These are phyloP conservation scores for Aspergillus bridgeri DNA, from an alignment of 495 filamentous ascomycete genomes.

Conservation along the genomic window DNA sequence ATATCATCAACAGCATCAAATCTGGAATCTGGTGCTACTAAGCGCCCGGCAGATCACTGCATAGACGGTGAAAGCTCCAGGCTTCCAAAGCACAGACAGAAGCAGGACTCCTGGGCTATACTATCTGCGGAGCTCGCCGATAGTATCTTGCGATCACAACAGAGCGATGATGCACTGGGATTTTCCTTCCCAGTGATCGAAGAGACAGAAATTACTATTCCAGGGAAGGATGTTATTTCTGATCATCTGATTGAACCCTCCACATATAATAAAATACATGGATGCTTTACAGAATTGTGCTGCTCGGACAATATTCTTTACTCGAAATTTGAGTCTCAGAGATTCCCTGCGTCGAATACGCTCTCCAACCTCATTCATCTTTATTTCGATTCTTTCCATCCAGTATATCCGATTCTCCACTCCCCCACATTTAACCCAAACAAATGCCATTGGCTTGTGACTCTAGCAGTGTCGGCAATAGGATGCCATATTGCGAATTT, in stretches of 20 bases:
- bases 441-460: conserved; percentile 41
- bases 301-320: conserved; percentile 33
- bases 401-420: conserved; percentile 47
- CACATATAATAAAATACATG: conserved; percentile 35
- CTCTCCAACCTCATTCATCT: conserved; percentile 32
- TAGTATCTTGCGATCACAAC: conserved; percentile 9
- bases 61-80: conserved; percentile 35
- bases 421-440: conserved; percentile 37
- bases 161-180: conserved; percentile 8
- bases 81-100: conserved; percentile 30
- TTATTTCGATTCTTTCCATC: conserved; percentile 41
- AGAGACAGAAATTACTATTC: conserved; percentile 12
- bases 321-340: conserved; percentile 31
- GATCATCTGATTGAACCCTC: conserved; percentile 24
- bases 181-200: conserved; percentile 27
- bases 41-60: conserved; percentile 33
- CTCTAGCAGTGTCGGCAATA: conserved; percentile 42
- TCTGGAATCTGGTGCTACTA: conserved; percentile 18
- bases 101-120: conserved; percentile 21
- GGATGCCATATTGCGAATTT: conserved; percentile 37
- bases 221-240: conserved; percentile 12
- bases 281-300: conserved; percentile 35
- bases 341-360: conserved; percentile 32
- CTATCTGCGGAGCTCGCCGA: conserved; percentile 15
- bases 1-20: neutral